Base-by-base conservation (phyloP, 441 rosid species). In the Croton laevigatus region DNA sequence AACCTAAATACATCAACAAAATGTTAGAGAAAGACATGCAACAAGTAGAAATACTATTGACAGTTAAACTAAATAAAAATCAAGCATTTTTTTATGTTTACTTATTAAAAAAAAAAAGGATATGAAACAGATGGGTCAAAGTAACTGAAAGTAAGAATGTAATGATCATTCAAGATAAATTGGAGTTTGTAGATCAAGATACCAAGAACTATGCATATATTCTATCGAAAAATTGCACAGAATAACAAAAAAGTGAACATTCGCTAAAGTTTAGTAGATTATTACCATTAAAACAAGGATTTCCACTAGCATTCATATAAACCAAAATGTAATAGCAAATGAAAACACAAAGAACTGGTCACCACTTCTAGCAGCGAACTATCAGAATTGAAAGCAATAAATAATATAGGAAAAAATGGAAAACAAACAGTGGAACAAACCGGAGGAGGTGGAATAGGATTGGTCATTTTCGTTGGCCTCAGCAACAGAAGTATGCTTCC, bases 371-470 rank as follows among this genome's bases (percentile, higher is more conserved):
- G 57, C 57, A 53, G 57, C 22, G 12, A 66, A 19, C 45, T 27
- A 37, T 16, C 0, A 62, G 60, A 44, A 23, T 44, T 17, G 48
- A 12, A 27, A 27, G 32, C 32, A 27, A 27, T n/a, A 60, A 58
- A 19, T 27, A 32, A 74, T 22, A 48, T 16, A 22, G 9, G 5
- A 3, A 22, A 13, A 27, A 5, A 22, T n/a, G n/a, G 11, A 32
- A 58, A 58, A 34, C 6, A 32, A 14, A 46, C 62, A 46, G 68
- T 63, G 57, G 55, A 66, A 79, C 81, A 68, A 80, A 93, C 97
- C 94, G 14, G 87, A 79, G 4, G 93, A 84, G 27, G 84, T 34
- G 37, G 88, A 81, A 49, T 75, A 40, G 62, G 75, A 34, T 57
- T 78, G 77, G 53, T 75, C 66, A 62, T 67, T 79, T 60, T 72